A percentile compares a stretch with the other conserved stretches of the same genome.
Evolutionary conservation across 2,329 filamentous ascomycete genomes (phyloP).

Genomic region (Cladorrhinum sp.): DNA sequence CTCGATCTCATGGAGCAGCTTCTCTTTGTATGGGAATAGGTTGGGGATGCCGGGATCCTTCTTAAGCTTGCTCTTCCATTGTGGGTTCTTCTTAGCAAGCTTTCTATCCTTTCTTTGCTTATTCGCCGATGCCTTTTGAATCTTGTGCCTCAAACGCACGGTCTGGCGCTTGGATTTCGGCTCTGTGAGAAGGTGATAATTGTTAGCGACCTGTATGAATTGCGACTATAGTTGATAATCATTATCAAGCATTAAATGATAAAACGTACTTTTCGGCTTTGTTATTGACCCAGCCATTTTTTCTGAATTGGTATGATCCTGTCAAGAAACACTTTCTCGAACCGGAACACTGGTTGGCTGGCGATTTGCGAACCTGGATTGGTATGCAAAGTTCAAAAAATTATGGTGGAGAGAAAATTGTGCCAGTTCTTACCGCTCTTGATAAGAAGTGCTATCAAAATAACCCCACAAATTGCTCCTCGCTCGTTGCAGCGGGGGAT

Average conservation of each 20-base stretch:
- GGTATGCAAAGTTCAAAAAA: constrained; percentile 19
- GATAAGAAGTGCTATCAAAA: constrained; percentile 24
- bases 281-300: constrained; percentile 54
- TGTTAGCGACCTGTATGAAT: background rate
- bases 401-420: constrained; percentile 25
- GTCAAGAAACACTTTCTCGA: background rate
- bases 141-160: constrained; percentile 89
- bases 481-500: background rate
- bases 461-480: constrained; percentile 18
- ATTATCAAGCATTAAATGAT: constrained; percentile 9
- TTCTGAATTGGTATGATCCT: constrained; percentile 10
- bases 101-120: constrained; percentile 92
- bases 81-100: constrained; percentile 89
- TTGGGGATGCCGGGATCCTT: constrained; percentile 98
- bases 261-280: constrained; percentile 50
- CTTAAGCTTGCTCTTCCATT: constrained; percentile 94
- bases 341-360: background rate
- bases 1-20: constrained; percentile 90
- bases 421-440: constrained; percentile 26
- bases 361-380: background rate
- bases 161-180: constrained; percentile 91
- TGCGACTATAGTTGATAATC: background rate
- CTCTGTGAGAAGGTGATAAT: constrained; percentile 51
- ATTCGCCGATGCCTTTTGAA: constrained; percentile 83
- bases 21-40: constrained; percentile 96